phyloP scores from a whole-genome alignment of 2,329 filamentous ascomycete species.

The Colletotrichum sp. region DNA sequence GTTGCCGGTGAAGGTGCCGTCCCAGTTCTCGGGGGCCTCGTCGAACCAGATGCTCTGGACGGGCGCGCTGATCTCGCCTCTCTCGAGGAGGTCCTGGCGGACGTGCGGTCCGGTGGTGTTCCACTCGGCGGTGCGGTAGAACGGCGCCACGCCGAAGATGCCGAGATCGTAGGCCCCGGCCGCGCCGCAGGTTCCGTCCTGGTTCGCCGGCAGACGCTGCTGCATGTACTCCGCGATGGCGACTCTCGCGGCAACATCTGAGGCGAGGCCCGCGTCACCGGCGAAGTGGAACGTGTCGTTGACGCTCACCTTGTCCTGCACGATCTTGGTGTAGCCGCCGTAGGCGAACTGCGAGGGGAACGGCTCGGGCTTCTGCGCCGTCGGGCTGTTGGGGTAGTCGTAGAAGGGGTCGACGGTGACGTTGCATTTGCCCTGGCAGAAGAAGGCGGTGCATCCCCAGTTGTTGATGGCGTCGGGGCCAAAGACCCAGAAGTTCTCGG shows the following conservation, averaged over 20 bases:
- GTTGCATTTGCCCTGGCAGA: conserved; percentile 16
- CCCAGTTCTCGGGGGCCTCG: conserved; percentile 1
- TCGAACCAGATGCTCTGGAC: conserved; percentile 17
- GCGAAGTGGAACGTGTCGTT: conserved; percentile 10
- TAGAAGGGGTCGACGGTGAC: conserved; percentile 9
- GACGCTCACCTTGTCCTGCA: not conserved
- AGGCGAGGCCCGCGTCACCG: not conserved
- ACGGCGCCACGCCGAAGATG: conserved; percentile 2
- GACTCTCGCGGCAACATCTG: not conserved
- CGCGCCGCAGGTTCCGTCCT: conserved; percentile 1
- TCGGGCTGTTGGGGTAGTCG: conserved; percentile 8
- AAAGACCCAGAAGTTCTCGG: conserved; percentile 17
- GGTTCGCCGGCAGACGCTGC: not conserved
- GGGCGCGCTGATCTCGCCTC: conserved; percentile 4
- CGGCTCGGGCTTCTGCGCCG: conserved; percentile 1
- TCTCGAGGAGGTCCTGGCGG: conserved; percentile 10
- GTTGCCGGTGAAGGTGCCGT: conserved; percentile 11
- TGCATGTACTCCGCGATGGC: conserved; percentile 10
- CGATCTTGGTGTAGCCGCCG: conserved; percentile 11
- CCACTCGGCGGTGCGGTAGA: conserved; percentile 9
- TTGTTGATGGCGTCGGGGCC: conserved; percentile 11
- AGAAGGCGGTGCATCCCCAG: conserved; percentile 8
- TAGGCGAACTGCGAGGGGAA: not conserved
- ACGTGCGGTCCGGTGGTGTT: conserved; percentile 12
- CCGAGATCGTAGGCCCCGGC: conserved; percentile 1